Conservation (phyloP, 768 basidiomycete genomes). For the Phylloporus arenicola region DNA sequence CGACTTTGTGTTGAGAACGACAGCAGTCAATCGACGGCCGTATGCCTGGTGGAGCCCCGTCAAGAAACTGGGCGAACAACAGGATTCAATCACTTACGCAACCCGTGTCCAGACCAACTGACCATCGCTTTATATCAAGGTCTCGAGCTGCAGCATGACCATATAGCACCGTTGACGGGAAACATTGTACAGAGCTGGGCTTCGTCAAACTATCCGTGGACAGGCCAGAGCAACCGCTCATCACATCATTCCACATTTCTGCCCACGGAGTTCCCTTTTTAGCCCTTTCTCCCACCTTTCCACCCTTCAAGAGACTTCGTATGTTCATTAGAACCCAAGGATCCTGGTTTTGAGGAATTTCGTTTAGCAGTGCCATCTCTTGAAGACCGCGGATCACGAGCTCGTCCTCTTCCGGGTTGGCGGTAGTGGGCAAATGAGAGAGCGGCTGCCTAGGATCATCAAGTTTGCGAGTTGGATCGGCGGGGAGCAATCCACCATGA, state of each 20-base stretch:
- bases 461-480: constrained; percentile 52
- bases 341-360: constrained; percentile 70
- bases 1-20: constrained; percentile 46
- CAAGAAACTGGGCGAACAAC: neutral
- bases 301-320: constrained; percentile 35
- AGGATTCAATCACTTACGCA: constrained; percentile 50
- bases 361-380: constrained; percentile 59
- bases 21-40: constrained; percentile 55
- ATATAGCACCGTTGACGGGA: constrained; percentile 76
- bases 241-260: constrained; percentile 65
- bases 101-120: constrained; percentile 80
- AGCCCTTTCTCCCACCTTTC: constrained; percentile 24
- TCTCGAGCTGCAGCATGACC: constrained; percentile 80
- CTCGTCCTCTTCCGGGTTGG: constrained; percentile 17
- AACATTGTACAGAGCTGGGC: constrained; percentile 46
- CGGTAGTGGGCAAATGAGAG: constrained; percentile 48
- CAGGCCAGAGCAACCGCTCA: constrained; percentile 54
- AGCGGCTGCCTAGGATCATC: constrained; percentile 63
- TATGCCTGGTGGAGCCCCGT: constrained; percentile 41
- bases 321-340: constrained; percentile 61
- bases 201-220: constrained; percentile 1
- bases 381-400: constrained; percentile 48
- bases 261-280: constrained; percentile 67
- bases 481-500: constrained; percentile 78
- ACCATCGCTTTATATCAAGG: constrained; percentile 78